A percentile compares a stretch with the other conserved stretches of the same genome.
phyloP scores from a whole-genome alignment of 441 rosid species.

The Pelargonium fulgidum region DNA sequence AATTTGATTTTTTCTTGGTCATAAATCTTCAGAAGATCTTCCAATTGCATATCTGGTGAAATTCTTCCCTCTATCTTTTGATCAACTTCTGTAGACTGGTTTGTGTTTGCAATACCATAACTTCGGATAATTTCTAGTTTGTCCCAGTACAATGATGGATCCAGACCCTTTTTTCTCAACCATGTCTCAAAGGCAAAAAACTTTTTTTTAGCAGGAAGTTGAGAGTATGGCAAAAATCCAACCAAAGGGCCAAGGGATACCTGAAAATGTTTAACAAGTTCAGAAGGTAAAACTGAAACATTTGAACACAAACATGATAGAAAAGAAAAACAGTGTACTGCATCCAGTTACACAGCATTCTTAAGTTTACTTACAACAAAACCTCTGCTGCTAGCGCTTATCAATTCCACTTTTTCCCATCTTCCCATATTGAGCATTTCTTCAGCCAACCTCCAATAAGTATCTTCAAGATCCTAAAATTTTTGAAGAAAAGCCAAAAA shows the following conservation, averaged over 20 bases:
- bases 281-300: slow-evolving; percentile 13
- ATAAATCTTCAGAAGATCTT: slow-evolving; percentile 72
- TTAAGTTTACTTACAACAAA: slow-evolving; percentile 55
- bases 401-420: slow-evolving; percentile 62
- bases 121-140: slow-evolving; percentile 60
- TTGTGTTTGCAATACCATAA: slow-evolving; percentile 35
- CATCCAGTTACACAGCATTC: not conserved
- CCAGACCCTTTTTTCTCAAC: slow-evolving; percentile 79
- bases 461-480: slow-evolving; percentile 47
- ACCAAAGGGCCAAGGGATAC: slow-evolving; percentile 77
- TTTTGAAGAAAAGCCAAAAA: slow-evolving; percentile 18
- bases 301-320: slow-evolving; percentile 17
- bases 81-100: slow-evolving; percentile 31
- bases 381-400: slow-evolving; percentile 72
- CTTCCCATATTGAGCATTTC: slow-evolving; percentile 45
- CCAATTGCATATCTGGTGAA: slow-evolving; percentile 63
- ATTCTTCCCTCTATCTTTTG: slow-evolving; percentile 32
- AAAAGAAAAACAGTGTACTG: slow-evolving; percentile 9
- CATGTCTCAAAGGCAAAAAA: slow-evolving; percentile 87
- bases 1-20: slow-evolving; percentile 80
- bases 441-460: slow-evolving; percentile 71
- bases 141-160: slow-evolving; percentile 64
- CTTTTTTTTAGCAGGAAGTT: slow-evolving; percentile 70
- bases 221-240: slow-evolving; percentile 81
- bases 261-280: slow-evolving; percentile 34